Conservation (phyloP, 2,329 filamentous ascomycete species). For the Plenodomus tracheiphilus region DNA sequence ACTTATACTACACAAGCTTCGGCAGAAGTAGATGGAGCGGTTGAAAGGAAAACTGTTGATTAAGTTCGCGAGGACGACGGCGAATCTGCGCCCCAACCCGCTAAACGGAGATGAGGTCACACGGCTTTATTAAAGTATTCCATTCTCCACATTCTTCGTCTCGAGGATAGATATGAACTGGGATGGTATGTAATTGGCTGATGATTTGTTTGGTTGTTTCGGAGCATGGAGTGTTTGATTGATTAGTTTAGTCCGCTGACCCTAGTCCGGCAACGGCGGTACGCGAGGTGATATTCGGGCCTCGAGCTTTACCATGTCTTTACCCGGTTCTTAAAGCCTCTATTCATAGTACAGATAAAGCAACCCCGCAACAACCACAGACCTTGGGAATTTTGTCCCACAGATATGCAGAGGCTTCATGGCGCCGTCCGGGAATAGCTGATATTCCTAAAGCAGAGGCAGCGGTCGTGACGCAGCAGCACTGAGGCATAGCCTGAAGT, state of each 20-base stretch:
- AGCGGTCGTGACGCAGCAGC: no score
- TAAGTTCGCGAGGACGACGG: neutral
- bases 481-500: no score
- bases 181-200: neutral
- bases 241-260: slow-evolving; percentile 10
- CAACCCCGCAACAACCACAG: slow-evolving; percentile 1
- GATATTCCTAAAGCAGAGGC: neutral
- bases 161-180: slow-evolving; percentile 5
- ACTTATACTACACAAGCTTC: neutral
- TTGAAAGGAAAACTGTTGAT: slow-evolving; percentile 6
- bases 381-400: neutral
- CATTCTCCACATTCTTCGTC: slow-evolving; percentile 6
- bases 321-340: slow-evolving; percentile 5
- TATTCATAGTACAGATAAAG: neutral
- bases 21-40: slow-evolving; percentile 2
- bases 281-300: slow-evolving; percentile 3
- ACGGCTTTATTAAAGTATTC: slow-evolving; percentile 6
- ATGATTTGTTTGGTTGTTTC: neutral
- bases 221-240: slow-evolving; percentile 1
- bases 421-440: neutral
- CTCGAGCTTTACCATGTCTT: slow-evolving; percentile 11
- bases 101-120: slow-evolving; percentile 3
- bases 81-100: slow-evolving; percentile 9
- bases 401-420: neutral
- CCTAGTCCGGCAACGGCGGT: slow-evolving; percentile 6